phyloP scores from a whole-genome alignment of 352 stramenopile genomes.

The Lagenidium giganteum region DNA sequence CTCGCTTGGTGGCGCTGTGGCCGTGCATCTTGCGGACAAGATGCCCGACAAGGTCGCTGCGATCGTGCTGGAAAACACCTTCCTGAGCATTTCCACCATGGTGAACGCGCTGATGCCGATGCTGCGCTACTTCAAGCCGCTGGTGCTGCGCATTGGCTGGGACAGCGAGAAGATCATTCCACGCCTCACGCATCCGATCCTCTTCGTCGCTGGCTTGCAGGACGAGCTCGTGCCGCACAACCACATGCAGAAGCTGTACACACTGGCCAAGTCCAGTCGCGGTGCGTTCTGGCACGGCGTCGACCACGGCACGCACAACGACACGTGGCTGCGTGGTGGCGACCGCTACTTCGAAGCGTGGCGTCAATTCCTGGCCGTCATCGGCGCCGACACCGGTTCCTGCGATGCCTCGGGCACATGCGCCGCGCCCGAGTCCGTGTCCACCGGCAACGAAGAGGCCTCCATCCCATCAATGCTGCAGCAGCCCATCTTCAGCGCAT shows the following conservation, averaged over 20 bases:
- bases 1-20: constrained; percentile 89
- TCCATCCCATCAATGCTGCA: constrained; percentile 68
- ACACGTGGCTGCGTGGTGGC: constrained; percentile 90
- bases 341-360: constrained; percentile 81
- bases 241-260: constrained; percentile 83
- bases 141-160: constrained; percentile 91
- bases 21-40: constrained; percentile 86
- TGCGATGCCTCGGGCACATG: constrained; percentile 11
- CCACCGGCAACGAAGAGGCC: constrained; percentile 28
- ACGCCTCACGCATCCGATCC: constrained; percentile 70
- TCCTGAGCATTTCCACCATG: constrained; percentile 91
- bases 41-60: constrained; percentile 75
- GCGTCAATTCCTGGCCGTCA: constrained; percentile 52
- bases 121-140: constrained; percentile 82
- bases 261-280: constrained; percentile 51
- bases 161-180: constrained; percentile 66
- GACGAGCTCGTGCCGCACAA: constrained; percentile 91
- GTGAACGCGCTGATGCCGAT: constrained; percentile 92
- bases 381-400: constrained; percentile 16
- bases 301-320: constrained; percentile 92
- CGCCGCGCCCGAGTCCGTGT: background rate
- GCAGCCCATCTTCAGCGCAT: constrained; percentile 48
- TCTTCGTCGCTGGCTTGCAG: constrained; percentile 88
- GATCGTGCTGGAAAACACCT: constrained; percentile 94
- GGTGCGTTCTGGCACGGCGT: constrained; percentile 68